Evolutionary conservation across 2,329 filamentous ascomycete genomes (phyloP).

Genomic region (Metarhizium robertsii): DNA sequence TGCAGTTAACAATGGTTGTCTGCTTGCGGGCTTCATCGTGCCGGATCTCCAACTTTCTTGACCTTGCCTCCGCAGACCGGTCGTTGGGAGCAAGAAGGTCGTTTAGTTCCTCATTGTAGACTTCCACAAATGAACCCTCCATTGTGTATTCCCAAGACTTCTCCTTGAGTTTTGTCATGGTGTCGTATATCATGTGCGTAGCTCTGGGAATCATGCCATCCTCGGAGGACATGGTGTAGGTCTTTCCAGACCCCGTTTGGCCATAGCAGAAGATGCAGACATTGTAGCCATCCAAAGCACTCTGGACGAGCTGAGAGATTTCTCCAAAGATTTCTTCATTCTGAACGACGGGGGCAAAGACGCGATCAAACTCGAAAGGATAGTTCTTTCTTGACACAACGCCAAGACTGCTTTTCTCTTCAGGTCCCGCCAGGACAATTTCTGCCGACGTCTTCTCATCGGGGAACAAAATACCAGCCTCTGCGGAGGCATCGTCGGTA

Average conservation of each 20-base stretch:
- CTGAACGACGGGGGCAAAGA: conserved; percentile 68
- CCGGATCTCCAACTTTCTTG: conserved; percentile 76
- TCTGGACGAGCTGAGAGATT: conserved; percentile 94
- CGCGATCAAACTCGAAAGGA: conserved; percentile 85
- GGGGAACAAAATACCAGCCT: conserved; percentile 70
- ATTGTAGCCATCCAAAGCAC: conserved; percentile 93
- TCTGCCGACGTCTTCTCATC: conserved; percentile 80
- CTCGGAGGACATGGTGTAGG: conserved; percentile 82
- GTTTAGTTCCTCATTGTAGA: conserved; percentile 96
- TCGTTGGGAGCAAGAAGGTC: conserved; percentile 59
- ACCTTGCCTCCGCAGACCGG: conserved; percentile 61
- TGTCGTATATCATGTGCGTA: conserved; percentile 87
- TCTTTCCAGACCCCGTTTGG: conserved; percentile 95
- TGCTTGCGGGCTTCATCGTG: conserved; percentile 77
- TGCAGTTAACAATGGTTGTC: conserved; percentile 74
- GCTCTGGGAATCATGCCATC: conserved; percentile 95
- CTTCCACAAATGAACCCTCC: conserved; percentile 91
- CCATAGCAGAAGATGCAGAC: conserved; percentile 99
- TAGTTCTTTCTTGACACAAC: conserved; percentile 69
- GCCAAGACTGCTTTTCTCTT: conserved; percentile 73
- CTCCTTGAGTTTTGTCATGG: conserved; percentile 70
- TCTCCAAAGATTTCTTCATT: conserved; percentile 91
- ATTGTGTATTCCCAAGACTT: conserved; percentile 94
- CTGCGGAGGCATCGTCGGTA: conserved; percentile 47
- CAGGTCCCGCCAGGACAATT: conserved; percentile 72